These are phyloP conservation scores for Halteria grandinella DNA, from an alignment of 73 alveolate genomes.

Conservation along the genomic window DNA sequence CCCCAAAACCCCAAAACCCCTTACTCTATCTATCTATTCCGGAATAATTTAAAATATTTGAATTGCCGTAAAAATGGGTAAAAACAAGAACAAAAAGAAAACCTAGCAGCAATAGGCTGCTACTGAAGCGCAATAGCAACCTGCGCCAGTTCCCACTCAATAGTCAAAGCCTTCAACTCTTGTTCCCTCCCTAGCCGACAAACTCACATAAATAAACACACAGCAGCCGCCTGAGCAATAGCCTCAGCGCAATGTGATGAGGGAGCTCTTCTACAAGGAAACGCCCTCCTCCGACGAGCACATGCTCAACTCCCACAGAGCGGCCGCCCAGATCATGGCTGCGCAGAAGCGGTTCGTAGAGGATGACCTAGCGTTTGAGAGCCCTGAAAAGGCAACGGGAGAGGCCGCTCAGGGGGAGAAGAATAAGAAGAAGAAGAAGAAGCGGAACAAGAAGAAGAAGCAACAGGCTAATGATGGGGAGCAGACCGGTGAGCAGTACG, in stretches of 20 bases:
- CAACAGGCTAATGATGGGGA: slow-evolving; percentile 4
- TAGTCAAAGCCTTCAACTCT: not conserved
- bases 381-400: not conserved
- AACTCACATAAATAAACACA: too few relatives aligned
- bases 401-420: not conserved
- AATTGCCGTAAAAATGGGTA: not conserved
- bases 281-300: too few relatives aligned
- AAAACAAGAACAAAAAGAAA: not conserved
- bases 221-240: not conserved
- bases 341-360: not conserved
- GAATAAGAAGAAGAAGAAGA: slow-evolving; percentile 18
- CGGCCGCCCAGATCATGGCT: not conserved
- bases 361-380: not conserved
- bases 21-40: not conserved
- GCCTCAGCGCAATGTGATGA: too few relatives aligned
- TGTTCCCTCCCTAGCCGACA: not conserved
- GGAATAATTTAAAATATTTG: not conserved
- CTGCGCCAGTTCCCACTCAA: too few relatives aligned
- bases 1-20: slow-evolving; percentile 48
- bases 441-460: slow-evolving; percentile 47
- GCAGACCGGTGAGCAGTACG: not conserved
- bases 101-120: not conserved
- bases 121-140: too few relatives aligned
- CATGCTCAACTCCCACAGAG: not conserved
- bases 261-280: too few relatives aligned